Base-by-base conservation (phyloP, 2,329 filamentous ascomycete species). In the Colletotrichum noveboracense region DNA sequence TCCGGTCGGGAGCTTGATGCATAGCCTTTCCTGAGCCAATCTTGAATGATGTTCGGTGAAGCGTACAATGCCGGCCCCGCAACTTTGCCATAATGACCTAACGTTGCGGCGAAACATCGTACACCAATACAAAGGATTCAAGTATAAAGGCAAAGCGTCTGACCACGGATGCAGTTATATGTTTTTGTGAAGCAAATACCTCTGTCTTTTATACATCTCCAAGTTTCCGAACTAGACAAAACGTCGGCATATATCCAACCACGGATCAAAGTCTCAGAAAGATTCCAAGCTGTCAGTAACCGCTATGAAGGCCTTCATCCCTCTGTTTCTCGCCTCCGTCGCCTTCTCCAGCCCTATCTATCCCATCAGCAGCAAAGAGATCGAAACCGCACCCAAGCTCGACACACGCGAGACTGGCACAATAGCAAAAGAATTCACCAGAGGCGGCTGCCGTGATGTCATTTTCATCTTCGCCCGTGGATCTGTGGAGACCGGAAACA, bases 401-500 rank as follows among this genome's bases (percentile, higher is more conserved):
- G 10, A 48, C 7, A 36, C 21, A 10, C 58, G 43, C 56, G 26
- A 43, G 16, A 74, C 71, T 10, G 71, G 66, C 14, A 24, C 10
- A 2, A 28, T 26, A 3, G 16, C 66, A 26, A 65, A 74, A 14
- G 71, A 74, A 28, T 74, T 70, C 58, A 60, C 71, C 2, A 24
- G 5, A 26, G 58, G 67, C 13, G 71, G 71, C n/a, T 68, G 62
- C 43, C 76, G 72, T 61, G 67, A 66, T 16, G 82, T 81, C 62
- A 86, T 86, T 76, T 82, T 86, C 78, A 82, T 86, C 79, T 86
- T 79, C 70, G 85, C 85, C 61, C 83, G 85, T 14, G 85, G 81
- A 38, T 84, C 85, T 4, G 82, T 80, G 16, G 85, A 86, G 76
- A 6, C 68, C 13, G 85, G 85, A 38, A 86, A 86, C 78, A 81